A percentile compares a stretch with the other conserved stretches of the same genome.
These are phyloP conservation scores for Eimeria maxima DNA, from an alignment of 169 alveolate genomes.

Conservation along the genomic window DNA sequence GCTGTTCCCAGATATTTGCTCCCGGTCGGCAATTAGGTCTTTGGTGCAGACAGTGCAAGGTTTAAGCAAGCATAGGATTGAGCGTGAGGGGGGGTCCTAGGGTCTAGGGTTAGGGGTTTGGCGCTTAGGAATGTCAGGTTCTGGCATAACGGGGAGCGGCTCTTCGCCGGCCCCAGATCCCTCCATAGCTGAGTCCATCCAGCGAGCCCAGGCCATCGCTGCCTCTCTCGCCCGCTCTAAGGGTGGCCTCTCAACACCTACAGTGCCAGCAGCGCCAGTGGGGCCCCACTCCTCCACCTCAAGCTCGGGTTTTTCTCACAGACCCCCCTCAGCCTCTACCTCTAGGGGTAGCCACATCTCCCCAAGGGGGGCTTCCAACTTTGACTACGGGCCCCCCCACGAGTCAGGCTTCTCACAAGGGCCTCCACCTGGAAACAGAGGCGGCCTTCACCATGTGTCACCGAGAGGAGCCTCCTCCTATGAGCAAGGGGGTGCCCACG, in stretches of 20 bases:
- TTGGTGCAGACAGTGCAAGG: not conserved
- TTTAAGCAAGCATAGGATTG: not conserved
- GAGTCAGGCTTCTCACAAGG: constrained; percentile 60
- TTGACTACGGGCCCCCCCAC: constrained; percentile 61
- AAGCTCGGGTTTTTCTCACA: constrained; percentile 46
- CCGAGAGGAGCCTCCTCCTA: not conserved
- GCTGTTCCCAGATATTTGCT: not conserved
- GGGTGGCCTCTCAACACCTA: constrained; percentile 54
- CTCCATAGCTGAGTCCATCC: constrained; percentile 71
- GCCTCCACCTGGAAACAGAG: constrained; percentile 16
- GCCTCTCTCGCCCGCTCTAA: constrained; percentile 75
- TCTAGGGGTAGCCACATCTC: constrained; percentile 52
- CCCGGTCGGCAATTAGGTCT: not conserved
- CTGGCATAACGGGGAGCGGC: constrained; percentile 52
- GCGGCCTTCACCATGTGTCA: constrained; percentile 15
- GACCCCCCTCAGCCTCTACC: constrained; percentile 66
- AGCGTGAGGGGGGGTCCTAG: not conserved
- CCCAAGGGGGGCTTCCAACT: constrained; percentile 51
- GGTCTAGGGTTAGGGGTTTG: not conserved
- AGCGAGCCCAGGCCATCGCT: constrained; percentile 74
- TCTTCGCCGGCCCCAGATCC: constrained; percentile 64
- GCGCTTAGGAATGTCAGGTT: constrained; percentile 48
- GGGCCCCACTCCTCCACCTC: constrained; percentile 40
- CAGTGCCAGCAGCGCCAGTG: constrained; percentile 36
- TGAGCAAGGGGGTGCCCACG: constrained; percentile 55